Conservation (phyloP, 169 alveolate species). For the Ichthyophthirius multifiliis region DNA sequence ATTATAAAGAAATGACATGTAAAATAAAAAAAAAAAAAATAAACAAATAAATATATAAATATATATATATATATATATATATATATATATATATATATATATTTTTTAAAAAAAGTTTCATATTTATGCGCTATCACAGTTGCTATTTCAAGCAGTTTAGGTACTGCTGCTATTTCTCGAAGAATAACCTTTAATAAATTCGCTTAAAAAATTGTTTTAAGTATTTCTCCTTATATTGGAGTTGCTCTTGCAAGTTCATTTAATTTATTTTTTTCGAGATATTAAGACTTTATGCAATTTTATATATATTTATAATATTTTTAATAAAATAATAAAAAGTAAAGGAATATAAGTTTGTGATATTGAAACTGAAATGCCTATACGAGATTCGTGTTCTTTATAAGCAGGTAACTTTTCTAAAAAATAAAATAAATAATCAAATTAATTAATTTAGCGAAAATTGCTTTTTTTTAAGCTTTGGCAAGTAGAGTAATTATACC, state of each 20-base stretch:
- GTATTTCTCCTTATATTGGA: slow-evolving; percentile 23
- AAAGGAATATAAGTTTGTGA: slow-evolving; percentile 32
- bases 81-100: neutral
- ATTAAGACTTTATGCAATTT: slow-evolving; percentile 12
- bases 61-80: too few species aligned
- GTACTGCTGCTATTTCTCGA: slow-evolving; percentile 27
- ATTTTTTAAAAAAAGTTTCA: neutral
- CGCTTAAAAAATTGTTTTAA: slow-evolving; percentile 2
- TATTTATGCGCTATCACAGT: slow-evolving; percentile 29
- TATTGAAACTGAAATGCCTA: slow-evolving; percentile 15
- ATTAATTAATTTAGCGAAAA: slow-evolving; percentile 5
- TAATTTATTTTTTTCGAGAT: slow-evolving; percentile 23
- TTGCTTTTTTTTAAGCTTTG: slow-evolving; percentile 26
- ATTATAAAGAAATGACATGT: slow-evolving; percentile 5
- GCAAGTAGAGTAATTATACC: slow-evolving; percentile 36
- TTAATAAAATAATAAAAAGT: neutral
- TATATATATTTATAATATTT: neutral
- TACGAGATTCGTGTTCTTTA: neutral
- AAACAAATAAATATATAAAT: too few species aligned
- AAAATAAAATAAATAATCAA: neutral
- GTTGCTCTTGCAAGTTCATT: slow-evolving; percentile 29
- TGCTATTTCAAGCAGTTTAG: slow-evolving; percentile 31
- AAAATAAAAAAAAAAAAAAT: neutral
- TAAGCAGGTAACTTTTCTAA: slow-evolving; percentile 5
- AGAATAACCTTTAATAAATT: slow-evolving; percentile 4